Conservation (phyloP, 768 basidiomycete species). For the Podaxis rugospora region DNA sequence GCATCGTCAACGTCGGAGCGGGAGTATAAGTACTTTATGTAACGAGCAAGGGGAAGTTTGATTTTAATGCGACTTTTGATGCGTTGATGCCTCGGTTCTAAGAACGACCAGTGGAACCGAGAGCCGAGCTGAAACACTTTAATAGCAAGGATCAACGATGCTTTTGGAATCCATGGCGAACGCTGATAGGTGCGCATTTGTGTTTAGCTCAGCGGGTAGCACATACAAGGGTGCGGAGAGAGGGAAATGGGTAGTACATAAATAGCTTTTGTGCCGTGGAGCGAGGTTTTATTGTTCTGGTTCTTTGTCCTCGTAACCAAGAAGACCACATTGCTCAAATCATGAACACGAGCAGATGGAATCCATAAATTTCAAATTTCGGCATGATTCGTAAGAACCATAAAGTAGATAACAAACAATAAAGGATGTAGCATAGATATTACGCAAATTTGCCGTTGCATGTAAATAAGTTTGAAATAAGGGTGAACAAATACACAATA, state of each 20-base stretch:
- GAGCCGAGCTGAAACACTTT: background rate
- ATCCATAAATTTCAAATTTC: no score
- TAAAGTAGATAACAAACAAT: no score
- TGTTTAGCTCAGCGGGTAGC: slow-evolving; percentile 6
- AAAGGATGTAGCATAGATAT: no score
- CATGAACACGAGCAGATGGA: no score
- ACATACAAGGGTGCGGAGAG: background rate
- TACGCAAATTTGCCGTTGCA: background rate
- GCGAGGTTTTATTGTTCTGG: no score
- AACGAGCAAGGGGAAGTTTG: background rate
- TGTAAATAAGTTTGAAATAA: background rate
- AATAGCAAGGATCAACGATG: background rate
- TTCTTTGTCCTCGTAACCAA: no score
- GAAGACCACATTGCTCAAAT: no score
- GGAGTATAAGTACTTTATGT: background rate
- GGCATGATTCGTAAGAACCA: no score
- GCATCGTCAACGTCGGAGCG: background rate
- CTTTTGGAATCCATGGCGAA: background rate
- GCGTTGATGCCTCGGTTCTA: background rate
- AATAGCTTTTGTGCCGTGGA: background rate
- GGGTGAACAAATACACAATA: background rate
- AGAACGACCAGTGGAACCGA: background rate
- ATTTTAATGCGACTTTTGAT: slow-evolving; percentile 3
- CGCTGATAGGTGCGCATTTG: background rate
- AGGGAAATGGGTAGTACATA: background rate